A percentile compares a stretch with the other conserved stretches of the same genome.
Evolutionary conservation across 371 early-diverging fungal genomes (phyloP).

Genomic region (Blyttiomyces sp.): DNA sequence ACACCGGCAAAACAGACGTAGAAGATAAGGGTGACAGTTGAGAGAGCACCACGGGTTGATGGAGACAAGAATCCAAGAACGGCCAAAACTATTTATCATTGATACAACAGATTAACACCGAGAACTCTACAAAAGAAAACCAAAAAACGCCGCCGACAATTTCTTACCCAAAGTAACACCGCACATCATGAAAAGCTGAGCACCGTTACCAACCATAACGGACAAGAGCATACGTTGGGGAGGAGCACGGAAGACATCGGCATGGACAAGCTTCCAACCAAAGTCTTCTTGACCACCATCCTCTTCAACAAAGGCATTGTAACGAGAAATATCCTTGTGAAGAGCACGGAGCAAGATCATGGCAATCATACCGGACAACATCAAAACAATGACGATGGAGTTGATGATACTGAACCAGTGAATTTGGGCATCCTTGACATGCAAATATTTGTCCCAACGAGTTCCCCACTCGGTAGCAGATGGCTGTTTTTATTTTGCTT

Average conservation of each 20-base stretch:
- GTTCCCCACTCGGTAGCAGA: slow-evolving; percentile 81
- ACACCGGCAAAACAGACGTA: slow-evolving; percentile 83
- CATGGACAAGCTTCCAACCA: slow-evolving; percentile 55
- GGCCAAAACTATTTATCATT: slow-evolving; percentile 73
- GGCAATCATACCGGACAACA: slow-evolving; percentile 86
- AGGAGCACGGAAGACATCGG: slow-evolving; percentile 49
- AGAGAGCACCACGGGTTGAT: slow-evolving; percentile 88
- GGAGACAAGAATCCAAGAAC: slow-evolving; percentile 95
- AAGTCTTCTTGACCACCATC: slow-evolving; percentile 89
- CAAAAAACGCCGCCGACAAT: not conserved
- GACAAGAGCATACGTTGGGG: slow-evolving; percentile 70
- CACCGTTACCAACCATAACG: slow-evolving; percentile 87
- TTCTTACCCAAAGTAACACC: slow-evolving; percentile 37
- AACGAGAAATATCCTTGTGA: slow-evolving; percentile 82
- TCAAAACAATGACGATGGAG: slow-evolving; percentile 85
- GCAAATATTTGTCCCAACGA: slow-evolving; percentile 90
- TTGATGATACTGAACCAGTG: slow-evolving; percentile 81
- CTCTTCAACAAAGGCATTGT: slow-evolving; percentile 59
- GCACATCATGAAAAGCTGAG: slow-evolving; percentile 83
- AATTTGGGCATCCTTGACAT: slow-evolving; percentile 81
- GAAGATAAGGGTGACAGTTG: slow-evolving; percentile 84
- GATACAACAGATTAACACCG: not conserved
- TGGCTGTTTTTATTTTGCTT: slow-evolving; percentile 4
- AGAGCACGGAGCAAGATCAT: slow-evolving; percentile 75
- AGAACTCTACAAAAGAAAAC: not conserved